phyloP scores from a whole-genome alignment of 78 protist species.

The Dictyostelium firmibasis region DNA sequence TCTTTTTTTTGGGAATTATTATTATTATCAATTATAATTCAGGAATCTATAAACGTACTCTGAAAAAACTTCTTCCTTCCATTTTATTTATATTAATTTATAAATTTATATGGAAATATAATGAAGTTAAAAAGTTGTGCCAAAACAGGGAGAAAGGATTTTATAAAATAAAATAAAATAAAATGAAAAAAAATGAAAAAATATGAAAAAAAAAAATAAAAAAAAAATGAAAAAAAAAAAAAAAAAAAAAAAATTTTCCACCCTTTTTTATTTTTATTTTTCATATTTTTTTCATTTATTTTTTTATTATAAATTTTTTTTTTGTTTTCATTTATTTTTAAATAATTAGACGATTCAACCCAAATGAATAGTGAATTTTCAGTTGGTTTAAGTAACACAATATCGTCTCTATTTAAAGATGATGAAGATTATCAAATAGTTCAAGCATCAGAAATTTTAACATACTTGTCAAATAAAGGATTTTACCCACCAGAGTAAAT shows the following conservation, averaged over 20 bases:
- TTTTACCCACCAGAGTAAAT: slow-evolving; percentile 16
- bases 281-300: too few species aligned
- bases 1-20: too few species aligned
- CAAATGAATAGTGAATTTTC: background rate
- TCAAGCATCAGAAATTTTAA: background rate
- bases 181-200: background rate
- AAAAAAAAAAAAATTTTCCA: background rate
- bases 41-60: background rate
- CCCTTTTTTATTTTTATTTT: background rate
- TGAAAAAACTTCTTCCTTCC: slow-evolving; percentile 29
- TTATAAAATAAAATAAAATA: background rate
- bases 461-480: background rate
- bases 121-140: background rate
- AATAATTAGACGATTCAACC: background rate
- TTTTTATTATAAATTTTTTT: too few species aligned
- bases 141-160: background rate
- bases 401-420: background rate
- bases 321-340: too few species aligned
- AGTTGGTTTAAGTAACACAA: slow-evolving; percentile 3
- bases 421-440: slow-evolving; percentile 8
- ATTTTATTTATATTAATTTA: background rate
- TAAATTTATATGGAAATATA: background rate
- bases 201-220: background rate
- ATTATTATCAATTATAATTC: too few species aligned
- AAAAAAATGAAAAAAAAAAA: background rate